Evolutionary conservation across 345 rosid species (phyloP), one percentile per base, ranked within the genome.

Genomic region (Gossypium australe): DNA sequence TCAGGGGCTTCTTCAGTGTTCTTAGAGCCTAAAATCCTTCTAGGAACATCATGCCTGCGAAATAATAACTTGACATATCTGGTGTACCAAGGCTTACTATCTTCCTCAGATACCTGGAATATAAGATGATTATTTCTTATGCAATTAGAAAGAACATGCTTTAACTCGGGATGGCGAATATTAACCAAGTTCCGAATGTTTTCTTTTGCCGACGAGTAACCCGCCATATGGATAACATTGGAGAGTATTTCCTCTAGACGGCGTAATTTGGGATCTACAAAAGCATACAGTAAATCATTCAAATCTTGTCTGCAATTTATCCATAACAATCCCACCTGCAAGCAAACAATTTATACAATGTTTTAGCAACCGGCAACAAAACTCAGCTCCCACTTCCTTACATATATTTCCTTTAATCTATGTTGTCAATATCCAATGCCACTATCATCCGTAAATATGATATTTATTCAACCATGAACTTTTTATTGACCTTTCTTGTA

Each of bases 291-390:
- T 77, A 90, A 82, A 63, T 71, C 80, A 69, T 75, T 78, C 78
- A 90, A 79, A 74, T 90, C 92, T 55, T 84, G 78, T 87, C 86
- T 75, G 82, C 98, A 92, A 73, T 78, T 79, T 75, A 72, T 76
- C 90, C 87, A 87, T 70, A 89, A 75, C 72, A 85, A 75, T 67
- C 86, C 88, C 75, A 64, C 88, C 98, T 90, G 91, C 80, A 76
- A 81, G 67, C 68, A 67, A 64, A 84, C 20, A 73, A 77, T 52
- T 74, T 53, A 29, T 69, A 47, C 12, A 22, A 66, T 67, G 41
- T 11, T 58, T 38, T 20, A 20, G 13, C 47, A 70, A 29, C 52
- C 4, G 60, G 45, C 7, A 51, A 60, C 0, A 17, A 3, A 24
- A 63, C 58, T 17, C 53, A n/a, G 14, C 22, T 67, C 13, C 11